Percentiles rank a stretch among this genome's conserved stretches.
Conservation (phyloP, 257 asterid genomes). For the Lithospermum erythrorhizon region DNA sequence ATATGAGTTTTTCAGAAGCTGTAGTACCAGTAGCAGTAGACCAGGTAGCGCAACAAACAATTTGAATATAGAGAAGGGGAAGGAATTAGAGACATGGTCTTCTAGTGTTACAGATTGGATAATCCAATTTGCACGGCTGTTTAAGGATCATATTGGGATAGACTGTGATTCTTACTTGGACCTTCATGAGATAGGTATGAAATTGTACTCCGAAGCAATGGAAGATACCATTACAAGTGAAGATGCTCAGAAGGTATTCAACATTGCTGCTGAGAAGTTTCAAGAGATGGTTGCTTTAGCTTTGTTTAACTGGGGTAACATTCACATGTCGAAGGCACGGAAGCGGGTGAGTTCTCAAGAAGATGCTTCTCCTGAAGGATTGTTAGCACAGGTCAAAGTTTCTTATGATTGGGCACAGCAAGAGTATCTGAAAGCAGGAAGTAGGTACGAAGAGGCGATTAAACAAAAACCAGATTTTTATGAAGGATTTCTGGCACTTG, state of each 20-base stretch:
- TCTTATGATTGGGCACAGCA: constrained; percentile 67
- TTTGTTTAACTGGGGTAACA: constrained; percentile 87
- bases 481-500: constrained; percentile 91
- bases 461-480: constrained; percentile 80
- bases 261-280: constrained; percentile 63
- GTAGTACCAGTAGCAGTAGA: constrained; percentile 13
- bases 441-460: constrained; percentile 65
- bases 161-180: constrained; percentile 81
- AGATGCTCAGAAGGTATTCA: constrained; percentile 67
- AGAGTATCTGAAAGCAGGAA: constrained; percentile 63
- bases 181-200: constrained; percentile 77
- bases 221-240: constrained; percentile 77
- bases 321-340: constrained; percentile 79
- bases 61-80: constrained; percentile 17
- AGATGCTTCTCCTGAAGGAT: constrained; percentile 43
- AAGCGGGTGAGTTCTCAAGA: constrained; percentile 47
- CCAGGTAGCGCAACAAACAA: constrained; percentile 24
- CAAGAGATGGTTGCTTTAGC: constrained; percentile 91
- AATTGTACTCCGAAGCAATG: constrained; percentile 80
- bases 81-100: constrained; percentile 20
- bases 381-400: constrained; percentile 36
- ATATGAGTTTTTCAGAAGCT: constrained; percentile 24
- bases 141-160: constrained; percentile 79
- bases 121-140: constrained; percentile 68
- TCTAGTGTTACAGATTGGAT: constrained; percentile 67